Percentiles rank a stretch among this genome's conserved stretches.
These are phyloP conservation scores for Mortierella sp. DNA, from an alignment of 371 early-diverging fungal species.

Conservation along the genomic window DNA sequence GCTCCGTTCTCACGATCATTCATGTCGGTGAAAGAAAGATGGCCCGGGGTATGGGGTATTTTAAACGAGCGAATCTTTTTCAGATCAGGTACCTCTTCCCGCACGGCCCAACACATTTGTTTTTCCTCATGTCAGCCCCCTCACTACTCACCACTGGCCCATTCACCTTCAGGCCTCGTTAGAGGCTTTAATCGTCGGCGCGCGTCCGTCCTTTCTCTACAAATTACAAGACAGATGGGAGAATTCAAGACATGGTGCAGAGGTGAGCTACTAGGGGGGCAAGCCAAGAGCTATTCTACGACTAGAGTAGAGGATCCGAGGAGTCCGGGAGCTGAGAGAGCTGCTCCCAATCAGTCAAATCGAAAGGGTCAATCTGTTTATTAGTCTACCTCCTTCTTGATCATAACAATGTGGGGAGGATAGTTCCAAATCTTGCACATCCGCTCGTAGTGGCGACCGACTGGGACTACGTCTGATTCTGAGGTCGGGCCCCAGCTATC, in stretches of 20 bases:
- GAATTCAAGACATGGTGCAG: too few relatives aligned
- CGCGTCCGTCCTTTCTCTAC: constrained; percentile 8
- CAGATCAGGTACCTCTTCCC: constrained; percentile 64
- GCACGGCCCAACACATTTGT: constrained; percentile 65
- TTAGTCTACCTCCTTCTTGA: not conserved
- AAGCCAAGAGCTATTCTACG: too few relatives aligned
- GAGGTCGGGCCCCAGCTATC: constrained; percentile 16
- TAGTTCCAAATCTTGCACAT: too few relatives aligned
- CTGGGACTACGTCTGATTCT: too few relatives aligned
- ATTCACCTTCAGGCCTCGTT: constrained; percentile 83
- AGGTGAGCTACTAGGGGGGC: too few relatives aligned
- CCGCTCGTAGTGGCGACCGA: too few relatives aligned
- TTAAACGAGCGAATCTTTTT: constrained; percentile 70
- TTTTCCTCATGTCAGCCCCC: constrained; percentile 90
- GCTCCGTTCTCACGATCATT: constrained; percentile 8
- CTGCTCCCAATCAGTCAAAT: too few relatives aligned
- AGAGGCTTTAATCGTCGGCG: constrained; percentile 19
- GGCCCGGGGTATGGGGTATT: constrained; percentile 86
- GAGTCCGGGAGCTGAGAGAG: too few relatives aligned
- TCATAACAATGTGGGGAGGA: too few relatives aligned
- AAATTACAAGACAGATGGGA: constrained; percentile 37
- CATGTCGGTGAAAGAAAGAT: constrained; percentile 76
- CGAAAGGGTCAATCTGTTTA: too few relatives aligned
- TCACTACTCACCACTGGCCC: constrained; percentile 76
- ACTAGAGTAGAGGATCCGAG: too few relatives aligned